Conservation (phyloP, 495 filamentous ascomycete species). For the Hypoxylon lienhwacheense region DNA sequence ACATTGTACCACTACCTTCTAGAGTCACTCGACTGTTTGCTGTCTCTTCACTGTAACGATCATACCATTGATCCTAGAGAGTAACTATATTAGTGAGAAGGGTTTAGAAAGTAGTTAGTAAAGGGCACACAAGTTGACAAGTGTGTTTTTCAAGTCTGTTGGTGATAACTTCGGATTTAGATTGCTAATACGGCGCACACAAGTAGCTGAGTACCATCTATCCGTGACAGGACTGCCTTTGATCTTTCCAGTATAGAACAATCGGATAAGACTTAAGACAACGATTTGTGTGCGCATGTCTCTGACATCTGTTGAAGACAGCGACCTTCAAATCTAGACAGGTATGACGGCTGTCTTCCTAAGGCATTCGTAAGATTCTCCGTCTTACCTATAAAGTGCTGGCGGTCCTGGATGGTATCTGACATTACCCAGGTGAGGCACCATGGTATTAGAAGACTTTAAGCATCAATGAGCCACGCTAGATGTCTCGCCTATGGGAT, state of each 20-base stretch:
- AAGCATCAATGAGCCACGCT: conserved; percentile 1
- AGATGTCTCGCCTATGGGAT: background rate
- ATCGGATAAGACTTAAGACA: conserved; percentile 1
- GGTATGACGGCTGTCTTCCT: too few relatives aligned
- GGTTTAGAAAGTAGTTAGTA: background rate
- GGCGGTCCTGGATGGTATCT: too few relatives aligned
- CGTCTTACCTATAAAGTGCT: too few relatives aligned
- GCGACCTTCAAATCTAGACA: too few relatives aligned
- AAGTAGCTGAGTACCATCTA: conserved; percentile 17
- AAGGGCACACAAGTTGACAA: conserved; percentile 1
- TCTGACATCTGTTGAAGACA: background rate
- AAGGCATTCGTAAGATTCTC: too few relatives aligned
- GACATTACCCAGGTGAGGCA: background rate
- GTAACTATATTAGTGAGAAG: too few relatives aligned
- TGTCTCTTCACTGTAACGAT: too few relatives aligned
- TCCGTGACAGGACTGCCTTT: background rate
- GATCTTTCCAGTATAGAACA: background rate
- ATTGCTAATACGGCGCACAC: background rate
- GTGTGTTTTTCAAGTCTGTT: background rate
- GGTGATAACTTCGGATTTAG: too few relatives aligned
- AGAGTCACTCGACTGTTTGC: too few relatives aligned
- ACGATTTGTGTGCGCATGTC: background rate
- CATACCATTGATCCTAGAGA: too few relatives aligned
- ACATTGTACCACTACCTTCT: too few relatives aligned
- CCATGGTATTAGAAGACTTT: background rate